Conservation (phyloP, 306 rosid genomes). For the Pueraria montana region DNA sequence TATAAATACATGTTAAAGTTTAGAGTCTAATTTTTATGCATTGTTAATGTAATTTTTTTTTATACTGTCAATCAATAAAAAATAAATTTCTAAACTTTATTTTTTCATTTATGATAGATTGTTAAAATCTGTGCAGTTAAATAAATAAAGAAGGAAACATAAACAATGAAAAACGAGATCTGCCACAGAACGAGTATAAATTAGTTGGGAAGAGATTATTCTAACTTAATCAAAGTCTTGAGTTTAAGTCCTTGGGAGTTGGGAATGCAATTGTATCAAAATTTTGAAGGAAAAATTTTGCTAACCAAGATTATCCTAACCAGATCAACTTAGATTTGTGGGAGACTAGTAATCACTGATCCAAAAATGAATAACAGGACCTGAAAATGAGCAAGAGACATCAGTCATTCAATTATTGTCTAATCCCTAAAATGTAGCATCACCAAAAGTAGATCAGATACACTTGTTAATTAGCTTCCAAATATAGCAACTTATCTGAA, state of each 20-base stretch:
- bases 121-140: no score
- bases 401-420: background rate
- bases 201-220: no score
- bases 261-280: background rate
- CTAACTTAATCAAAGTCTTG: no score
- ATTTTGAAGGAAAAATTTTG: background rate
- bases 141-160: no score
- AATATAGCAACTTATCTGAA: background rate
- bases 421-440: constrained; percentile 29
- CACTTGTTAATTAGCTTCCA: constrained; percentile 19
- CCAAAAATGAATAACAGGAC: background rate
- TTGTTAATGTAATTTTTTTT: no score
- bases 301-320: background rate
- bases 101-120: no score
- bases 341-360: background rate
- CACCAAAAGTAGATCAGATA: constrained; percentile 12
- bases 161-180: no score
- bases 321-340: background rate
- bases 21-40: no score
- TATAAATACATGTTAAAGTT: no score
- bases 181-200: no score
- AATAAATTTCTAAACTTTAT: no score
- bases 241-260: background rate
- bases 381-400: background rate
- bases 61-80: no score